These are phyloP conservation scores for Pseudogymnoascus sp. DNA, from an alignment of 2,329 filamentous ascomycete species.

Conservation along the genomic window DNA sequence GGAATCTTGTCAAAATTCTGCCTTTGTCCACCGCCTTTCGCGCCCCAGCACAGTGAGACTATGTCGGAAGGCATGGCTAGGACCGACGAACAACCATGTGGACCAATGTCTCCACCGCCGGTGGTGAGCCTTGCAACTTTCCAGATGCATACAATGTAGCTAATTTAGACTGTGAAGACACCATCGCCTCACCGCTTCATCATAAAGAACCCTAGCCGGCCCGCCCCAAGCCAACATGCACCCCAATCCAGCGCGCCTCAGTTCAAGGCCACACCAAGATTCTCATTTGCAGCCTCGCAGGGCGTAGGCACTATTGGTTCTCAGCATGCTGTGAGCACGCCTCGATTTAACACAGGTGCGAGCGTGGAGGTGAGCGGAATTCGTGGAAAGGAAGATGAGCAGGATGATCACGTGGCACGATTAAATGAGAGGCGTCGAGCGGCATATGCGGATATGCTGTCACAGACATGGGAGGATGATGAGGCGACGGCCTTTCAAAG, in stretches of 20 bases:
- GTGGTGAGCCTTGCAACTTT: constrained; percentile 20
- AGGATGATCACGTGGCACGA: constrained; percentile 1
- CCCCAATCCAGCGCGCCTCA: constrained; percentile 22
- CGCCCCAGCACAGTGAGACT: background rate
- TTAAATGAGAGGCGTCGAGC: constrained; percentile 1
- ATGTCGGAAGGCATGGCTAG: background rate
- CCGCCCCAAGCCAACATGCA: constrained; percentile 20
- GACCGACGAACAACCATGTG: background rate
- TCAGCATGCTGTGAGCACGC: background rate
- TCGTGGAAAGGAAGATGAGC: background rate
- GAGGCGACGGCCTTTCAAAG: background rate
- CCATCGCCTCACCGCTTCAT: constrained; percentile 33
- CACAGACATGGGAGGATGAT: background rate
- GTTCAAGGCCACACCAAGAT: constrained; percentile 30
- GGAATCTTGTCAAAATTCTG: background rate
- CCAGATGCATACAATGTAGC: background rate
- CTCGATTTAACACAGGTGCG: background rate
- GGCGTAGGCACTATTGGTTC: background rate
- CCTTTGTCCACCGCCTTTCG: background rate
- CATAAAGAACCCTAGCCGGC: constrained; percentile 23
- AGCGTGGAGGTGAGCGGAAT: background rate
- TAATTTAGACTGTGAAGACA: constrained; percentile 24
- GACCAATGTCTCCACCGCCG: constrained; percentile 28
- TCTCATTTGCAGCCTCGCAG: constrained; percentile 27
- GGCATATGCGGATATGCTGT: background rate